phyloP scores from a whole-genome alignment of 305 asterid species.

The Stenogyne calaminthoides region DNA sequence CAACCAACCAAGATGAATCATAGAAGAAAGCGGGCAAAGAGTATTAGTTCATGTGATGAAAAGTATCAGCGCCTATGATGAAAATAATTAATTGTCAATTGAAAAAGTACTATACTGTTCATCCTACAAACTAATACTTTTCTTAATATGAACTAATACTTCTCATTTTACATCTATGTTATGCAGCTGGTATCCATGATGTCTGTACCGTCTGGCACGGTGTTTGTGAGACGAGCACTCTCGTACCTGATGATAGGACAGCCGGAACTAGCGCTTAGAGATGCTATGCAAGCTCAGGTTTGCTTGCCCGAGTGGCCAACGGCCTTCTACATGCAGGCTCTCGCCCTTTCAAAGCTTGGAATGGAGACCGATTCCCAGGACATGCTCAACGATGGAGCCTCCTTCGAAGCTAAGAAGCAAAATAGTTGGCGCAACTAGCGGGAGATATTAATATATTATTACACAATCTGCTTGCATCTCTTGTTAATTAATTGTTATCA shows the following conservation, averaged over 20 bases:
- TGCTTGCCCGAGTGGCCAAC: conserved; percentile 93
- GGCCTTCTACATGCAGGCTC: conserved; percentile 88
- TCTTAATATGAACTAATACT: too few relatives aligned
- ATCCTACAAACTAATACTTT: too few relatives aligned
- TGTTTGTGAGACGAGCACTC: conserved; percentile 83
- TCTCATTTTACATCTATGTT: too few relatives aligned
- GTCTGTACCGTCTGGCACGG: conserved; percentile 84
- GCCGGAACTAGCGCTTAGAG: conserved; percentile 74
- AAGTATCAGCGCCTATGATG: too few relatives aligned
- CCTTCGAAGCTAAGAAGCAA: conserved; percentile 78
- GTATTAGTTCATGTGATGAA: too few relatives aligned
- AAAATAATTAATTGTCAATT: too few relatives aligned
- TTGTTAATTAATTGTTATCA: background rate
- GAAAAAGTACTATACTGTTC: too few relatives aligned
- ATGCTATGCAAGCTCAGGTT: conserved; percentile 93
- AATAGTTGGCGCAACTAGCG: conserved; percentile 71
- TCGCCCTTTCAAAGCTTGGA: conserved; percentile 82
- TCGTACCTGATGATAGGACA: conserved; percentile 80
- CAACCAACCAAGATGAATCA: too few relatives aligned
- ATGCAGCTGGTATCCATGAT: conserved; percentile 78
- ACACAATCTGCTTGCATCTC: conserved; percentile 8
- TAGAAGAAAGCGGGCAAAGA: too few relatives aligned
- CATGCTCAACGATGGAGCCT: conserved; percentile 86
- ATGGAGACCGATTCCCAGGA: conserved; percentile 93
- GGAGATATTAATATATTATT: background rate